A percentile compares a stretch with the other conserved stretches of the same genome.
phyloP scores from a whole-genome alignment of 108 stramenopile genomes.

The Epithemia pelagica region DNA sequence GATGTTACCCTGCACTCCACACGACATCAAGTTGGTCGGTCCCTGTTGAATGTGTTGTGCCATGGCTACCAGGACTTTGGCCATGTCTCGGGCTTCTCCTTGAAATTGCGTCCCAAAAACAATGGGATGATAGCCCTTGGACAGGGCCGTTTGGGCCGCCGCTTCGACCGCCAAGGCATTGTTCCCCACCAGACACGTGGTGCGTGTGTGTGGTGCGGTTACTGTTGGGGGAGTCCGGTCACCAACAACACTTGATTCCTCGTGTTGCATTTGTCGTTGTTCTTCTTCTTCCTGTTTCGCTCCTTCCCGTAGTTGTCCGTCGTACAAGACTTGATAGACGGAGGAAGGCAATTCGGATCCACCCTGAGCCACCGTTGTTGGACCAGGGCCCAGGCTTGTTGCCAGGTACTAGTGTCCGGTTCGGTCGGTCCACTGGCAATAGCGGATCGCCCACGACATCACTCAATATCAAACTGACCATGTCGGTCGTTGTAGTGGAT shows the following conservation, averaged over 20 bases:
- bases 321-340: slow-evolving; percentile 25
- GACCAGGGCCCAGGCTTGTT: slow-evolving; percentile 52
- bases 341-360: slow-evolving; percentile 5
- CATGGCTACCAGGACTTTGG: slow-evolving; percentile 57
- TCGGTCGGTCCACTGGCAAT: slow-evolving; percentile 86
- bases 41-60: slow-evolving; percentile 35
- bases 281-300: slow-evolving; percentile 6
- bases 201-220: no score
- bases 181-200: slow-evolving; percentile 75
- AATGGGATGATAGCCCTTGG: slow-evolving; percentile 64
- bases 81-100: slow-evolving; percentile 73
- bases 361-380: slow-evolving; percentile 10
- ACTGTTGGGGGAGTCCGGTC: no score
- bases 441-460: slow-evolving; percentile 82
- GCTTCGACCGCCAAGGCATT: slow-evolving; percentile 68
- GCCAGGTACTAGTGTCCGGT: slow-evolving; percentile 53
- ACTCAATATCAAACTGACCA: slow-evolving; percentile 21
- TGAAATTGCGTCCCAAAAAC: slow-evolving; percentile 67
- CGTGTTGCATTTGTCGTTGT: no score
- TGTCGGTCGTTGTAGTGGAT: no score
- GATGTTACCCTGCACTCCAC: neutral
- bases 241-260: no score
- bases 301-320: slow-evolving; percentile 23
- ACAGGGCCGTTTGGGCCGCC: slow-evolving; percentile 53
- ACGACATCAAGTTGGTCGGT: neutral